Evolutionary conservation across 352 stramenopile species (phyloP).

Genomic region (Pythium myriotylum): DNA sequence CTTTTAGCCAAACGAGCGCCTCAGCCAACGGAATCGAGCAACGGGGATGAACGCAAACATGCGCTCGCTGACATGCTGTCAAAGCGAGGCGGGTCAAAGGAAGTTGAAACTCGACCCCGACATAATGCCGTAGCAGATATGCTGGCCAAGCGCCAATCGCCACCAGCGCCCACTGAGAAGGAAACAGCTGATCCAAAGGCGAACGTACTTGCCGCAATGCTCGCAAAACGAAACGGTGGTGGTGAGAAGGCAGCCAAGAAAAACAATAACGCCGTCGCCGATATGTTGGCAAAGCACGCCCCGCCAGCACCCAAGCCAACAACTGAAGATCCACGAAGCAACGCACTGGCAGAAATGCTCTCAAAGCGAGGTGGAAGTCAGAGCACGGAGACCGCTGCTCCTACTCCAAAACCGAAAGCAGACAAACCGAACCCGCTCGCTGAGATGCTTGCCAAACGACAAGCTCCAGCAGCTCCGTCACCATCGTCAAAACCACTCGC

Average conservation of each 20-base stretch:
- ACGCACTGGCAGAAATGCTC: constrained; percentile 46
- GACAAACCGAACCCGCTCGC: constrained; percentile 10
- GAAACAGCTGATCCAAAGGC: constrained; percentile 6
- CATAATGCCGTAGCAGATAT: constrained; percentile 15
- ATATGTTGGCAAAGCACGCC: constrained; percentile 39
- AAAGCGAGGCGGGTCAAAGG: constrained; percentile 20
- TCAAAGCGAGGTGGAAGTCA: constrained; percentile 32
- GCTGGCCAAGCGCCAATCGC: constrained; percentile 5
- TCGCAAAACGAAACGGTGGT: constrained; percentile 33
- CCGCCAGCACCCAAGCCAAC: constrained; percentile 1
- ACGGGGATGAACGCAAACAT: constrained; percentile 15
- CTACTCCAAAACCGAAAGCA: constrained; percentile 6
- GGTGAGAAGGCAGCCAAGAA: constrained; percentile 19
- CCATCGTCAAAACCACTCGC: constrained; percentile 25
- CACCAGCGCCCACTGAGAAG: constrained; percentile 5
- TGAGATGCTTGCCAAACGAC: constrained; percentile 14
- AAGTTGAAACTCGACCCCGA: constrained; percentile 8
- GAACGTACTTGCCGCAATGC: constrained; percentile 36
- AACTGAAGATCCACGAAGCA: constrained; percentile 15
- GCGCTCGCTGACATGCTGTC: constrained; percentile 31
- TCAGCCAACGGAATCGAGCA: neutral
- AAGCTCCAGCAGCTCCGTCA: constrained; percentile 2
- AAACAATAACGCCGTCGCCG: constrained; percentile 38
- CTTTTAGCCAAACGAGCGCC: constrained; percentile 16
- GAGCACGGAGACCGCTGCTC: neutral